Evolutionary conservation across 2,329 filamentous ascomycete species (phyloP).

Genomic region (Sarocladiaceae sp.): DNA sequence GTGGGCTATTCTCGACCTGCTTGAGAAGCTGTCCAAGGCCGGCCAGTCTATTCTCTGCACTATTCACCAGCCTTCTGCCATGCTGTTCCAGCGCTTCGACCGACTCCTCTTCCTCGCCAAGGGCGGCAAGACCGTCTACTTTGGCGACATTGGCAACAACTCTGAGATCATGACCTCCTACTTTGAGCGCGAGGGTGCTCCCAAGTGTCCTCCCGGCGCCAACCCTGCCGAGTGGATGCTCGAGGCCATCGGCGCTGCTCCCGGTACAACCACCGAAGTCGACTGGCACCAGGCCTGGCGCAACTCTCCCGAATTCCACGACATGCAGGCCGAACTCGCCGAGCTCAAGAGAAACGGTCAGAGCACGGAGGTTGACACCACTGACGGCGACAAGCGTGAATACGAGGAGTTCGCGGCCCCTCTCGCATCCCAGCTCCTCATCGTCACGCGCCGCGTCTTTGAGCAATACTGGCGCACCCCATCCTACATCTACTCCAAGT

Average conservation of each 20-base stretch:
- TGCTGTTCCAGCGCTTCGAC: conserved; percentile 43
- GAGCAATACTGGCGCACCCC: conserved; percentile 36
- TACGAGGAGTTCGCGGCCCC: conserved; percentile 26
- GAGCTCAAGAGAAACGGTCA: conserved; percentile 25
- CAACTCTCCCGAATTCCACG: conserved; percentile 34
- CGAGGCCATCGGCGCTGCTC: conserved; percentile 55
- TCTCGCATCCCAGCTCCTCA: conserved; percentile 22
- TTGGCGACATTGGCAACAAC: conserved; percentile 10
- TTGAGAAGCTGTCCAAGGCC: conserved; percentile 51
- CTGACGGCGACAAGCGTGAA: conserved; percentile 18
- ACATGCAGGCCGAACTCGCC: conserved; percentile 36
- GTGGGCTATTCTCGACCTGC: conserved; percentile 62
- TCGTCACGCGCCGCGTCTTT: conserved; percentile 29
- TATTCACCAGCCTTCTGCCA: conserved; percentile 41
- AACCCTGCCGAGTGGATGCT: conserved; percentile 84
- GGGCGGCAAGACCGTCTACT: conserved; percentile 32
- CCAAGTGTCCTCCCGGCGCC: conserved; percentile 56
- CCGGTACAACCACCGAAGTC: conserved; percentile 52
- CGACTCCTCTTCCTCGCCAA: conserved; percentile 48
- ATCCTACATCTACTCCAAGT: conserved; percentile 57
- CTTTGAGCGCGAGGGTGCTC: conserved; percentile 67
- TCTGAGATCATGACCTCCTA: conserved; percentile 57
- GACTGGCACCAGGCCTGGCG: conserved; percentile 54
- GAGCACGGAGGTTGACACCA: neutral
- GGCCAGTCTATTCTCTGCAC: conserved; percentile 44